Evolutionary conservation across 192 early-diverging fungal species (phyloP).

Genomic region (Backusella morwellensis): DNA sequence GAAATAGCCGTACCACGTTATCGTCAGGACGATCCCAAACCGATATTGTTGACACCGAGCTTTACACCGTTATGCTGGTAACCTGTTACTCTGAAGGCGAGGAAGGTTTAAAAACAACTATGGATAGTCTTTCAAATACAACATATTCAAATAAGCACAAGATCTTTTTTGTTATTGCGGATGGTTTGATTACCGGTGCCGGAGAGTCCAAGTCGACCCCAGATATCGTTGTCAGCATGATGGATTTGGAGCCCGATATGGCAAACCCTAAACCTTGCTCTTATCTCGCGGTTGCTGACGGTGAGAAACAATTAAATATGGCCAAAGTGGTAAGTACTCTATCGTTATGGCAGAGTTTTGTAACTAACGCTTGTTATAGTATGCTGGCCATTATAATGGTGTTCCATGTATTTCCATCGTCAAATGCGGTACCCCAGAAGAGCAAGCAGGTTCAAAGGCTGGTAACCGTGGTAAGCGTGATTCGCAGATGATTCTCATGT

Average conservation of each 20-base stretch:
- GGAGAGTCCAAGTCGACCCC: slow-evolving; percentile 74
- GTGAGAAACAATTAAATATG: slow-evolving; percentile 80
- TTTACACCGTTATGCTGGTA: slow-evolving; percentile 78
- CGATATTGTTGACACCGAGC: slow-evolving; percentile 31
- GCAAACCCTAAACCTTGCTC: slow-evolving; percentile 70
- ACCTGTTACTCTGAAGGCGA: slow-evolving; percentile 93
- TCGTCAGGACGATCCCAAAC: not conserved
- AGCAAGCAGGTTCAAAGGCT: slow-evolving; percentile 62
- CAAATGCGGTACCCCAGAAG: slow-evolving; percentile 75
- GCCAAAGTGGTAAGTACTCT: slow-evolving; percentile 62
- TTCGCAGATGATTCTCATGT: slow-evolving; percentile 95
- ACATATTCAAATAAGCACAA: slow-evolving; percentile 85
- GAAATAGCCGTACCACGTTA: not conserved
- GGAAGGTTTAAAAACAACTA: slow-evolving; percentile 70
- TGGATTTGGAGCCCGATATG: slow-evolving; percentile 59
- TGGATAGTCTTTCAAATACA: slow-evolving; percentile 79
- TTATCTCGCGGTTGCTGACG: slow-evolving; percentile 75
- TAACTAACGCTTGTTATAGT: slow-evolving; percentile 19
- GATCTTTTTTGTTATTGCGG: slow-evolving; percentile 87
- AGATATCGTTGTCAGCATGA: slow-evolving; percentile 78
- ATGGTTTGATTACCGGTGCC: slow-evolving; percentile 87
- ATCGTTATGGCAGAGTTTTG: not conserved
- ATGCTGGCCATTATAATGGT: slow-evolving; percentile 69
- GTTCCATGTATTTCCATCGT: slow-evolving; percentile 65
- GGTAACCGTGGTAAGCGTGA: slow-evolving; percentile 96